Evolutionary conservation across 75 land plant species (phyloP), one percentile per base, ranked within the genome.

Genomic region (Ceratopteris richardii): DNA sequence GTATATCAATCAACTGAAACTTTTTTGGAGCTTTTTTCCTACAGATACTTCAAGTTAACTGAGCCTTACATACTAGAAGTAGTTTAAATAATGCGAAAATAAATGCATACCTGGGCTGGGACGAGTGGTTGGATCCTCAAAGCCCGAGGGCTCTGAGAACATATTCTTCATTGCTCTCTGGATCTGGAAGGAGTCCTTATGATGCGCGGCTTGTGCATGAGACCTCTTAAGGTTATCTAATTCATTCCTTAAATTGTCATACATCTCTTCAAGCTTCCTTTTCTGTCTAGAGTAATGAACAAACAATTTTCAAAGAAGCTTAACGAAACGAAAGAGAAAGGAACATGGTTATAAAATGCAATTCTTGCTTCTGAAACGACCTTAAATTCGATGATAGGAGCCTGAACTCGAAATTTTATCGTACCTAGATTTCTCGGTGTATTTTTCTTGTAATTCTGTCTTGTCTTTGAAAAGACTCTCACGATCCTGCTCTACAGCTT

Each of bases 241-340:
- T 31, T 95, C 99, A 53, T 61, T 82, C 64, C 88, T 72, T 47
- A 90, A 54, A 20, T 83, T 70, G 69, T 95, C 99, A 71, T 95
- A 95, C 96, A 95, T 86, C 66, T 95, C 99, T 60, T 95, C 99
- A 36, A 95, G 82, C 69, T 95, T 95, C 48, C 99, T 82, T 71
- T 95, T 95, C 68, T 90, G 97, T 69, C 97, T 95, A 77, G 19
- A 18, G 72, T 9, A n/a, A n/a, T n/a, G n/a, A n/a, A n/a, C n/a
- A n/a, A n/a, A n/a, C n/a, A n/a, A n/a, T n/a, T n/a, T n/a, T n/a
- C n/a, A n/a, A n/a, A n/a, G n/a, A n/a, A n/a, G n/a, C n/a, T n/a
- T n/a, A n/a, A n/a, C n/a, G n/a, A n/a, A n/a, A n/a, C n/a, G n/a
- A 23, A 28, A 19, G 28, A 50, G 48, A 57, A 39, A 62, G n/a